Evolutionary conservation across 164 flowering plant genomes (phyloP).

Genomic region (Liquidambar formosana): DNA sequence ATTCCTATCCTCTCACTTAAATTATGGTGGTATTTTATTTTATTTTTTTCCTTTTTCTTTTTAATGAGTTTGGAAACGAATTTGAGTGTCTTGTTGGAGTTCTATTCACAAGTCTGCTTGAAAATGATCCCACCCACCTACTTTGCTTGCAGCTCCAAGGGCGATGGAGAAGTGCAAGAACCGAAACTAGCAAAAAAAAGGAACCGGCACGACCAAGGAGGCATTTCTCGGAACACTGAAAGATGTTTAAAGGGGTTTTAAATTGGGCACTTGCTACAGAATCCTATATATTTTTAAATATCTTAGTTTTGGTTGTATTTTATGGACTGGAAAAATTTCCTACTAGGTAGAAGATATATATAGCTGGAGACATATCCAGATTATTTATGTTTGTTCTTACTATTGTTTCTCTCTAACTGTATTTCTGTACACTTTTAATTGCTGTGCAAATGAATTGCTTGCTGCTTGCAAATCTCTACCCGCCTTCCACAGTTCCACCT

Average conservation of each 20-base stretch:
- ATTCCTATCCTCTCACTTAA: no score
- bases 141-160: constrained; percentile 49
- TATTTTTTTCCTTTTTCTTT: no score
- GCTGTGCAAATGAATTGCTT: constrained; percentile 21
- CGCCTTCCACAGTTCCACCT: no score
- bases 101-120: background rate
- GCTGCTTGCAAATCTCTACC: constrained; percentile 4
- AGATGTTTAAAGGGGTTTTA: background rate
- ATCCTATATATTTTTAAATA: constrained; percentile 1
- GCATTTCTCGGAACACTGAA: background rate
- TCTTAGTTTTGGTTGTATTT: constrained; percentile 22
- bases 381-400: constrained; percentile 5
- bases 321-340: constrained; percentile 11
- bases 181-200: constrained; percentile 18
- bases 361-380: constrained; percentile 14
- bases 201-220: background rate
- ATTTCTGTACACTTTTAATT: background rate
- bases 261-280: constrained; percentile 9
- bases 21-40: no score
- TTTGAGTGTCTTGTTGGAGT: background rate
- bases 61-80: no score
- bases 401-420: constrained; percentile 1
- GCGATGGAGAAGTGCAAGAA: constrained; percentile 49
- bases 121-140: background rate
- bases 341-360: constrained; percentile 11